phyloP scores from a whole-genome alignment of 345 rosid species.

The Syzygium oleosum region DNA sequence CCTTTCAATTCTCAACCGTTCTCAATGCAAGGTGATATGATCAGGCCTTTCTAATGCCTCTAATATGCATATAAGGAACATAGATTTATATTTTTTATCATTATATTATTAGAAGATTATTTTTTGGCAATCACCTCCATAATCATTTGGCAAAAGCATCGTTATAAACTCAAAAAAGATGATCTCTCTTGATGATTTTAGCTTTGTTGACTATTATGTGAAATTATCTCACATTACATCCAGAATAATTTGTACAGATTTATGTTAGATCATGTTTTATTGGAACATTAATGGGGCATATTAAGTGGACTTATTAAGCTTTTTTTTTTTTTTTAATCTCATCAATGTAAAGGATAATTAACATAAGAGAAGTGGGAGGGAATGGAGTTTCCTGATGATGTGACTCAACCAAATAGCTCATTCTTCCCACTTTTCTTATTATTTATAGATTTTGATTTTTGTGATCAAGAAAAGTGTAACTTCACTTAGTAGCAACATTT shows the following conservation, averaged over 20 bases:
- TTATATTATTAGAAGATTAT: neutral
- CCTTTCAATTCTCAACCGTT: neutral
- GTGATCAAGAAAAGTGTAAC: neutral
- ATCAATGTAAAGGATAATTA: neutral
- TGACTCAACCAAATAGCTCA: neutral
- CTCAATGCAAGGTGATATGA: neutral
- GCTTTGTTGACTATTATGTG: neutral
- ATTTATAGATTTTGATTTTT: neutral
- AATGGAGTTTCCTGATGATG: neutral
- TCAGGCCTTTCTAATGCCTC: neutral
- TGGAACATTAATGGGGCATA: neutral
- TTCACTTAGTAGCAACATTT: neutral
- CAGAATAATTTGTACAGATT: neutral
- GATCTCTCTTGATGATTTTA: neutral
- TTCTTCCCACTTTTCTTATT: neutral
- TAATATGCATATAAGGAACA: neutral
- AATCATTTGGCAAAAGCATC: neutral
- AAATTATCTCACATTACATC: neutral
- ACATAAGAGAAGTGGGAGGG: neutral
- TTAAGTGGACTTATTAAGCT: neutral
- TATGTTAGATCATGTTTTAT: neutral
- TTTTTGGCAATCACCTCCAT: neutral
- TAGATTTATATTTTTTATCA: neutral
- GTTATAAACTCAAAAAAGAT: neutral
- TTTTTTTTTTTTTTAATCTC: neutral